Percentiles rank a stretch among this genome's conserved stretches.
phyloP scores from a whole-genome alignment of 2,329 filamentous ascomycete species.

The Meredithiella fracta region DNA sequence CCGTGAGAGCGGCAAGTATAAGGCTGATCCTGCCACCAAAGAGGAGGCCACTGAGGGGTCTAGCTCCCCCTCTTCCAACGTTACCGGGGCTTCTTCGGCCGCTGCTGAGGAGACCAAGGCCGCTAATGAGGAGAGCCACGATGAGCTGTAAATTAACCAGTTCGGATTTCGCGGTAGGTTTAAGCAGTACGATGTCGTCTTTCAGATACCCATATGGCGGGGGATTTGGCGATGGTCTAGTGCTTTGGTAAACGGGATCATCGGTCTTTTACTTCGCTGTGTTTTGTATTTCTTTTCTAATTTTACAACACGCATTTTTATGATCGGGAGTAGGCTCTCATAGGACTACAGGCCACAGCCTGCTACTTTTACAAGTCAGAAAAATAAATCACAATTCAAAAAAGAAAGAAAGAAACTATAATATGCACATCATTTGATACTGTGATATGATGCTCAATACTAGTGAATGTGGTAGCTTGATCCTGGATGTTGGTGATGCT shows the following conservation, averaged over 20 bases:
- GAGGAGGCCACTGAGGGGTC: conserved; percentile 40
- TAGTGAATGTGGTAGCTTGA: no score
- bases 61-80: conserved; percentile 2
- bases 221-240: neutral
- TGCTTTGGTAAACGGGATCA: neutral
- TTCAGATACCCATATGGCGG: neutral
- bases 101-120: conserved; percentile 28
- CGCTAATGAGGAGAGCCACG: conserved; percentile 37
- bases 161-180: neutral
- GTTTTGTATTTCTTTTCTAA: conserved; percentile 9
- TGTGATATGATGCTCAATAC: no score
- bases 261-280: neutral
- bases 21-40: conserved; percentile 44
- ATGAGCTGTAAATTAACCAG: conserved; percentile 52
- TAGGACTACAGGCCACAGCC: conserved; percentile 9
- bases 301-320: conserved; percentile 9
- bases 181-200: neutral
- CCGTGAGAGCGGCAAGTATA: conserved; percentile 86
- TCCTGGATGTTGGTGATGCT: no score
- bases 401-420: no score
- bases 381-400: conserved; percentile 7
- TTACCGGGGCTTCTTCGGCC: conserved; percentile 26
- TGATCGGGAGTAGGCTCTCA: conserved; percentile 6
- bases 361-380: conserved; percentile 13
- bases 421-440: no score